phyloP scores from a whole-genome alignment of 2,329 filamentous ascomycete species.

The Epichloe amarillans region DNA sequence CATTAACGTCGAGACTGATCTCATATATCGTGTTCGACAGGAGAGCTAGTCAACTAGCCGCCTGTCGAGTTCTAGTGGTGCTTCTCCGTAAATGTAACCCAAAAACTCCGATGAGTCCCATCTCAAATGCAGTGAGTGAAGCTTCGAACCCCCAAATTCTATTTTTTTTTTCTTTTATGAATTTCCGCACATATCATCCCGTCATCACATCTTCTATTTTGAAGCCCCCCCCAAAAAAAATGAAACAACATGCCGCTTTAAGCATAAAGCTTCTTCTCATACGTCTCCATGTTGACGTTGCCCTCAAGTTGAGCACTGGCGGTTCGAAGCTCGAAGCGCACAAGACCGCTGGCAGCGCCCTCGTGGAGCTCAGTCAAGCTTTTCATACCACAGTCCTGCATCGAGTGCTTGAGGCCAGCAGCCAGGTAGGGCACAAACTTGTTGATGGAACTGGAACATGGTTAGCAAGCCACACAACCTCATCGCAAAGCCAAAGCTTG shows the following conservation, averaged over 20 bases:
- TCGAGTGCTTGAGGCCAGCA: slow-evolving; percentile 89
- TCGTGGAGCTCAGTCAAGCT: slow-evolving; percentile 67
- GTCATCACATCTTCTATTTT: neutral
- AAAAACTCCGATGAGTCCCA: slow-evolving; percentile 1
- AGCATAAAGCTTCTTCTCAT: slow-evolving; percentile 99
- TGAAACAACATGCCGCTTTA: slow-evolving; percentile 27
- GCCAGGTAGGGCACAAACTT: slow-evolving; percentile 96
- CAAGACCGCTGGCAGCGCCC: slow-evolving; percentile 56
- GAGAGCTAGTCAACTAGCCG: slow-evolving; percentile 1
- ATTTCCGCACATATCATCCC: neutral
- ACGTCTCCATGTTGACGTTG: slow-evolving; percentile 95
- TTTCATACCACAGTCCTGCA: slow-evolving; percentile 86
- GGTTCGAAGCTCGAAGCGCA: slow-evolving; percentile 89
- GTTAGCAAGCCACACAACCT: slow-evolving; percentile 17
- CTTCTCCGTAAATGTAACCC: neutral
- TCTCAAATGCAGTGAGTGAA: neutral
- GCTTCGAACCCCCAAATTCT: neutral
- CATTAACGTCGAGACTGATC: neutral
- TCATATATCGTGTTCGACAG: neutral
- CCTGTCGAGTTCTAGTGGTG: slow-evolving; percentile 2
- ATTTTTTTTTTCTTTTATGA: neutral
- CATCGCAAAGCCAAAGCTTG: neutral
- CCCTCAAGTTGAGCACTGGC: slow-evolving; percentile 93
- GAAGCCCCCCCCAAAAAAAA: neutral
- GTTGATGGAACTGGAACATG: slow-evolving; percentile 51